Conservation (phyloP, 352 stramenopile genomes). For the Phytophthora uliginosa region DNA sequence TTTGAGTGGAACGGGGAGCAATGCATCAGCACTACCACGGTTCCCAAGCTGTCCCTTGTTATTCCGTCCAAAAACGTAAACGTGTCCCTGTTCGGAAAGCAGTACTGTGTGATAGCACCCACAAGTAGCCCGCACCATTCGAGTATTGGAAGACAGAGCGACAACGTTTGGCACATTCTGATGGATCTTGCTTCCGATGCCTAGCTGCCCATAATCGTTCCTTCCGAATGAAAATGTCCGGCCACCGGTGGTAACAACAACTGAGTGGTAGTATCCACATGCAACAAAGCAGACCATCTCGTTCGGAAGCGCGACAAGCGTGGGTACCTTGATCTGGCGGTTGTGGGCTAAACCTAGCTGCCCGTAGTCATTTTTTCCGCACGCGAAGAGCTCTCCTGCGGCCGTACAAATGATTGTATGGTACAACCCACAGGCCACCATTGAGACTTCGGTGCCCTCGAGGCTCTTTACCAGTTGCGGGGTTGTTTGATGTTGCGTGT, state of each 20-base stretch:
- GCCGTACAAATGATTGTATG: slow-evolving; percentile 86
- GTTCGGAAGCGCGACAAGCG: slow-evolving; percentile 66
- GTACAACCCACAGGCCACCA: slow-evolving; percentile 87
- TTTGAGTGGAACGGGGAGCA: slow-evolving; percentile 85
- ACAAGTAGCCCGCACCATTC: slow-evolving; percentile 81
- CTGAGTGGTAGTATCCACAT: slow-evolving; percentile 90
- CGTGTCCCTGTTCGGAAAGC: slow-evolving; percentile 84
- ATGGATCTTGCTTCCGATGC: slow-evolving; percentile 87
- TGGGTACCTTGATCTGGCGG: slow-evolving; percentile 77
- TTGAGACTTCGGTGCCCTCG: slow-evolving; percentile 77
- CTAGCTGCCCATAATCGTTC: slow-evolving; percentile 91
- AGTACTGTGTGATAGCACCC: slow-evolving; percentile 91
- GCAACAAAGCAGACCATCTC: slow-evolving; percentile 86
- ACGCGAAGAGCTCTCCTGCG: slow-evolving; percentile 75
- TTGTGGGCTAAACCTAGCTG: slow-evolving; percentile 87
- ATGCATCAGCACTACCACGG: slow-evolving; percentile 82
- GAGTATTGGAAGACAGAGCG: slow-evolving; percentile 70
- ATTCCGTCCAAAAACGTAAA: slow-evolving; percentile 90
- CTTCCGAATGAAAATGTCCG: slow-evolving; percentile 85
- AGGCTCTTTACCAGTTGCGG: slow-evolving; percentile 83
- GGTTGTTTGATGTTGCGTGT: slow-evolving; percentile 79
- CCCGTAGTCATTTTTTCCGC: slow-evolving; percentile 91
- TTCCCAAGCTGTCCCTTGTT: slow-evolving; percentile 93
- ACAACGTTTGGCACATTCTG: slow-evolving; percentile 83
- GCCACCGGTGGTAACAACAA: slow-evolving; percentile 72